Evolutionary conservation across 208 protist species (phyloP), one percentile per base, ranked within the genome.

Genomic region (Trypanosoma scelopori): DNA sequence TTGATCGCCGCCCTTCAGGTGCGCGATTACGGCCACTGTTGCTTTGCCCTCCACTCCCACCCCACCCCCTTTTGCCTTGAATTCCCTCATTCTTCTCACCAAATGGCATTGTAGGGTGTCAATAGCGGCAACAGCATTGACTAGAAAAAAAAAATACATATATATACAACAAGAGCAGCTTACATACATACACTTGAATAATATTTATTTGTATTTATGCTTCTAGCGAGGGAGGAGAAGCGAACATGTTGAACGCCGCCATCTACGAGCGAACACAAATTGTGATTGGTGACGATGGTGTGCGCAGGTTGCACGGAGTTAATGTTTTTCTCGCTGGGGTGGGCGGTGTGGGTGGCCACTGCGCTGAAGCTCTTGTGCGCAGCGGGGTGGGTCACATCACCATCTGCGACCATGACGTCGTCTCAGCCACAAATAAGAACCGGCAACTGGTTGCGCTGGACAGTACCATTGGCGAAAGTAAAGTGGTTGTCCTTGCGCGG

Each of bases 401-500:
- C 13, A 74, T 97, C 11, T 79, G 89, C 25, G 93, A 97, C 57
- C 79, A 94, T 65, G 93, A 97, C 65, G 86, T 94, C 5, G 86
- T 97, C 2, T 81, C 85, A 0, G 45, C 86, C 5, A 93, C 85
- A 4, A 96, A 95, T 69, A 94, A 96, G 61, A 97, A 97, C 60
- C 75, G 93, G 0, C 93, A 97, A 71, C 78, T 94, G 50, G 81
- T 96, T n/a, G 93, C 91, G 2, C 68, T 93, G 0, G 87, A 95
- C 72, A 88, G 79, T 68, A 95, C 87, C 2, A 84, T 94, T 30
- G 93, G 93, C 28, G 76, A 86, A 56, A 88, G 85, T 51, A 96
- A 97, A 66, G 91, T 95, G 25, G 73, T 86, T 52, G 78, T 81
- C 39, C 73, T 95, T 25, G 83, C 87, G 28, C 67, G 71, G 6